Conservation (phyloP, 129 eudicot species). For the Ambrosia trifida region DNA sequence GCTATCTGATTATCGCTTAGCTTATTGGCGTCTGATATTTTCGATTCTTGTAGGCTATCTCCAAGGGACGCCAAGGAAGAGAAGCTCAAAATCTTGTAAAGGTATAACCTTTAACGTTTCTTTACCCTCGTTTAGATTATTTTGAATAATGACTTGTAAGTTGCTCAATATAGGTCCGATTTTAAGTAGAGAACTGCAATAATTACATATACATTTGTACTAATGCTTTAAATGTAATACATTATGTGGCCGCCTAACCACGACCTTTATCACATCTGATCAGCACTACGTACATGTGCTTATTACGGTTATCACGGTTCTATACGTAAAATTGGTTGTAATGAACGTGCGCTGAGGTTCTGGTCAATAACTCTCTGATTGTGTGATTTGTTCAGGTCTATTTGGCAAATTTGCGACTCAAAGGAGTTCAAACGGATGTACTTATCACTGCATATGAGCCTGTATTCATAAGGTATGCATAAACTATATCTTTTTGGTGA, state of each 20-base stretch:
- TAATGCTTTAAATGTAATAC: too few species aligned
- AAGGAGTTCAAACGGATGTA: constrained; percentile 84
- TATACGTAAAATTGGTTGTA: too few species aligned
- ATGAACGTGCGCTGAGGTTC: too few species aligned
- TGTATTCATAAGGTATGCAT: constrained; percentile 63
- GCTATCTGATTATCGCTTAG: neutral
- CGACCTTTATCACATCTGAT: too few species aligned
- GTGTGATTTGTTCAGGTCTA: constrained; percentile 51
- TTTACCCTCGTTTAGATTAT: neutral
- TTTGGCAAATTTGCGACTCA: constrained; percentile 86
- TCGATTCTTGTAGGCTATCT: constrained; percentile 55
- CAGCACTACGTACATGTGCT: too few species aligned
- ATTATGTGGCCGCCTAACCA: too few species aligned
- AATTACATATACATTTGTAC: too few species aligned
- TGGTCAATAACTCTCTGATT: neutral
- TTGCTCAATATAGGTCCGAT: too few species aligned
- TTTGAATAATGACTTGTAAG: neutral
- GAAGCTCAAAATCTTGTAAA: constrained; percentile 85
- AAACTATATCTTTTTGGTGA: neutral
- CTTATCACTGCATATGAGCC: constrained; percentile 90
- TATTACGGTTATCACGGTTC: too few species aligned
- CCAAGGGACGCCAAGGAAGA: constrained; percentile 94
- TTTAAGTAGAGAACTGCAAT: too few species aligned
- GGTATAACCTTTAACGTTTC: constrained; percentile 35
- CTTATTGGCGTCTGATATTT: neutral